Evolutionary conservation across 805 yeast genomes (phyloP).

Genomic region (Candida insectorum): DNA sequence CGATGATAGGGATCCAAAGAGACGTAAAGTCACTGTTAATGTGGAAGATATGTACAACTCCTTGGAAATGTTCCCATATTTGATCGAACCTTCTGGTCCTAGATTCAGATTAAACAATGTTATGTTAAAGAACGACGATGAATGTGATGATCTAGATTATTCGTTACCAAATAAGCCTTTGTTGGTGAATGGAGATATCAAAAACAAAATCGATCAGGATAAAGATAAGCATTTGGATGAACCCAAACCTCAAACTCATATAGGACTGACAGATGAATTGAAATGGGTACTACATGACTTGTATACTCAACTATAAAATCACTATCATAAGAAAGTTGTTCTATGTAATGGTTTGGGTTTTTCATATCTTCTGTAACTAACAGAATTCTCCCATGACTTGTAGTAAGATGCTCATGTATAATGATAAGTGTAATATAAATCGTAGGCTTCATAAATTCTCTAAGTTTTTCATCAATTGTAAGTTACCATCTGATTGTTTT

Average conservation of each 20-base stretch:
- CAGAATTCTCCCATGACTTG: no score
- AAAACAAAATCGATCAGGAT: conserved; percentile 1
- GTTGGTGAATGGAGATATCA: conserved; percentile 3
- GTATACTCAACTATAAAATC: conserved; percentile 30
- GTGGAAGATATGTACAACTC: conserved; percentile 69
- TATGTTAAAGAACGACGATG: conserved; percentile 54
- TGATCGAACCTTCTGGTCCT: conserved; percentile 68
- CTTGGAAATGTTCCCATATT: conserved; percentile 59
- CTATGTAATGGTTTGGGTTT: no score
- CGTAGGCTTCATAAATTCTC: conserved; percentile 1
- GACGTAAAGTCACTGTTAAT: conserved; percentile 39
- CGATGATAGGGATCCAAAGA: conserved; percentile 10
- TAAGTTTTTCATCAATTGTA: conserved; percentile 1
- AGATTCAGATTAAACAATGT: conserved; percentile 46
- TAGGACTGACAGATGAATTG: conserved; percentile 65
- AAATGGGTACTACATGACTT: conserved; percentile 71
- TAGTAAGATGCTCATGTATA: no score
- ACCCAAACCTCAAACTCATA: conserved; percentile 27
- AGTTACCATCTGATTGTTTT: conserved; percentile 1
- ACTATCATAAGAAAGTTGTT: neutral
- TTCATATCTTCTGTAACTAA: no score
- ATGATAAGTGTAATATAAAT: conserved; percentile 1
- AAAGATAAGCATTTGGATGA: conserved; percentile 2
- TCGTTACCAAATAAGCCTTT: conserved; percentile 26
- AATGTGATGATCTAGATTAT: conserved; percentile 42